Percentiles rank a stretch among this genome's conserved stretches.
These are phyloP conservation scores for Plasmodium cynomolgi DNA, from an alignment of 169 alveolate species.

Conservation along the genomic window DNA sequence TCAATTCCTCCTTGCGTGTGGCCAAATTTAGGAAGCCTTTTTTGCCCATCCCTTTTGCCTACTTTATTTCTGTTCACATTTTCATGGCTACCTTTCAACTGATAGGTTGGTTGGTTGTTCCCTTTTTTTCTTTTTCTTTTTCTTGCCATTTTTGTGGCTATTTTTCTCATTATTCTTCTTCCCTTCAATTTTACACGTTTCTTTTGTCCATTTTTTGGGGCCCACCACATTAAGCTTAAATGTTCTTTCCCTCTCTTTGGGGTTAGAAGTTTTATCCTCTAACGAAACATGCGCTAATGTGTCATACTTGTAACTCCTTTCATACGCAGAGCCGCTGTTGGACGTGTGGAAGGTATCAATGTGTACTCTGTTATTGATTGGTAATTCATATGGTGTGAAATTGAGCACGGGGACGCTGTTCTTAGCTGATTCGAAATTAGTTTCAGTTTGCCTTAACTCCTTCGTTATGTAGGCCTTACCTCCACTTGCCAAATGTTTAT, in stretches of 20 bases:
- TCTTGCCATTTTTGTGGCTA: not conserved
- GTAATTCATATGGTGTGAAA: slow-evolving; percentile 73
- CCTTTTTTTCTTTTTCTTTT: slow-evolving; percentile 29
- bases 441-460: slow-evolving; percentile 53
- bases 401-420: slow-evolving; percentile 17
- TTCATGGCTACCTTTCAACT: not conserved
- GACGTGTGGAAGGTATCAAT: slow-evolving; percentile 24
- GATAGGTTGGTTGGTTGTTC: not conserved
- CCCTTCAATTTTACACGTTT: slow-evolving; percentile 10
- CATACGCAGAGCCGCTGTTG: slow-evolving; percentile 1
- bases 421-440: slow-evolving; percentile 10
- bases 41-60: not conserved
- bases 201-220: slow-evolving; percentile 75
- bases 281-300: not conserved
- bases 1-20: not conserved
- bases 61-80: not conserved
- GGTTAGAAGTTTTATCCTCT: not conserved
- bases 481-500: slow-evolving; percentile 60
- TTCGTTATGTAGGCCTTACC: slow-evolving; percentile 56
- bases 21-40: not conserved
- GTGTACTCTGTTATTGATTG: slow-evolving; percentile 37
- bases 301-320: slow-evolving; percentile 22
- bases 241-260: slow-evolving; percentile 40
- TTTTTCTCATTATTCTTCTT: slow-evolving; percentile 6
- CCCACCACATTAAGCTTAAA: slow-evolving; percentile 65